Base-by-base conservation (phyloP, 345 rosid genomes). In the Zanthoxylum bungeanum region DNA sequence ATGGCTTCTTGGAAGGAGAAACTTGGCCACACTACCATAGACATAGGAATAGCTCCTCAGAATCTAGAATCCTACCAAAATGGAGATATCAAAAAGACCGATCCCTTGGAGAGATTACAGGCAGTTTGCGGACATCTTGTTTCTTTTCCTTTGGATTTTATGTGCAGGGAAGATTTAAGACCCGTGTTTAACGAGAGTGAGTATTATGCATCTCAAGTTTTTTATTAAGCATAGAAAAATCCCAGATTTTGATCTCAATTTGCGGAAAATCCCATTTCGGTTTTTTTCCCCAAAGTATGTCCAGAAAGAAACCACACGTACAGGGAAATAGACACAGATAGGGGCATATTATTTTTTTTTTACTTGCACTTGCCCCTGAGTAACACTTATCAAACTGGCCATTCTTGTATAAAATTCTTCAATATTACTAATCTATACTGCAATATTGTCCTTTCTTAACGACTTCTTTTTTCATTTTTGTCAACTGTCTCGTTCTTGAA, bases 171-270 rank as follows among this genome's bases (percentile, higher is more conserved):
- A 85, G 99, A 95, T 79, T 80, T 95, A 64, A 89, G 99, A 84
- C 99, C 97, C 0, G 89, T 91, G 42, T 95, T 92, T 70, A 95
- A 89, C 33, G 97, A 95, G 85, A 95, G 99, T 69, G 98, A 92
- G 79, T 95, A 85, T 77, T 95, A 95, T 73, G 99, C 99, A 21
- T 86, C 97, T 72, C 98, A 92, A 76, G 98, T 95, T 82, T 95
- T 95, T 69, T 87, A 95, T 74, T 95, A 73, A 87, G 67, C 49
- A 37, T 19, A 9, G 37, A 21, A 17, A 30, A 27, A 9, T 11
- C 37, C 17, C 51, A 42, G 25, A 36, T 9, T 36, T 22, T 56
- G 1, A 0, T 1, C 3, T 64, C 47, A 9, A 25, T 14, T 34
- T 11, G 39, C 30, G 14, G 16, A 47, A 64, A 21, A 31, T 1